phyloP scores from a whole-genome alignment of 257 asterid species.

The Salvia hispanica region DNA sequence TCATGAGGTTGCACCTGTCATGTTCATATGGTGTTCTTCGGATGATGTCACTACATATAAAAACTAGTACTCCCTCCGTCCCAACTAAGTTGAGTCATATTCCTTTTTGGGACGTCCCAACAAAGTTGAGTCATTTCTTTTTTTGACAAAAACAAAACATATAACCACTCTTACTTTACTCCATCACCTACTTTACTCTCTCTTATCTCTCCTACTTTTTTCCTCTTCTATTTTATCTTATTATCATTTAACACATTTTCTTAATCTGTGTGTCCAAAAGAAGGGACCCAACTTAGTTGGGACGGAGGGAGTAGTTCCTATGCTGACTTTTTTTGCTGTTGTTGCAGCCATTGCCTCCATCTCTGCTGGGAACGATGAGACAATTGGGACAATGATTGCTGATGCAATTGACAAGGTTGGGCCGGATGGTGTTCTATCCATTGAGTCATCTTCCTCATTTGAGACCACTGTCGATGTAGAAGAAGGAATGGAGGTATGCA shows the following conservation, averaged over 20 bases:
- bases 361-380: conserved; percentile 92
- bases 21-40: background rate
- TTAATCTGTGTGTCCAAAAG: too few relatives aligned
- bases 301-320: background rate
- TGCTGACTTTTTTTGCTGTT: conserved; percentile 12
- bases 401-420: conserved; percentile 98
- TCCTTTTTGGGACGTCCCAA: too few relatives aligned
- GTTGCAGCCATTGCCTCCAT: conserved; percentile 79
- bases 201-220: too few relatives aligned
- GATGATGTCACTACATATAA: background rate
- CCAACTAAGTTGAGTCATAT: too few relatives aligned
- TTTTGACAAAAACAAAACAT: too few relatives aligned
- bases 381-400: conserved; percentile 83
- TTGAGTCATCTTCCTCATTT: conserved; percentile 92
- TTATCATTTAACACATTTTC: too few relatives aligned
- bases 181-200: too few relatives aligned
- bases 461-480: conserved; percentile 94
- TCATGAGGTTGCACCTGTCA: background rate
- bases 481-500: conserved; percentile 94
- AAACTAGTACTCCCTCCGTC: background rate
- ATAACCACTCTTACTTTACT: too few relatives aligned
- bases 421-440: conserved; percentile 95
- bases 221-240: too few relatives aligned
- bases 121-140: too few relatives aligned
- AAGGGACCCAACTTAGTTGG: too few relatives aligned